These are phyloP conservation scores for Ascoidea rubescens DNA, from an alignment of 805 yeast genomes.

Conservation along the genomic window DNA sequence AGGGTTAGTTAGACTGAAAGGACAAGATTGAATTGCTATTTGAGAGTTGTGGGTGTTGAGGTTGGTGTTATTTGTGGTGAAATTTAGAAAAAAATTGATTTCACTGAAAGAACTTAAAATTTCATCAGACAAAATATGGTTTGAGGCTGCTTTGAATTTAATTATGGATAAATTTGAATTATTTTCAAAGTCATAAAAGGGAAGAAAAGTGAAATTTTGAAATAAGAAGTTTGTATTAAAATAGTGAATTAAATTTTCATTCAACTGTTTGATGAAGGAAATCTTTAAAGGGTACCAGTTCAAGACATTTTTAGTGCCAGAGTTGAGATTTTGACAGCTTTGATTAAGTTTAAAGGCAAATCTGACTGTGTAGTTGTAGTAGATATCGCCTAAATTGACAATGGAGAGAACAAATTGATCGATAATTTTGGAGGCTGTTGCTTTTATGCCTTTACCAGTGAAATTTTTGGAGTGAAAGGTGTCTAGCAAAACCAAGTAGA, in stretches of 20 bases:
- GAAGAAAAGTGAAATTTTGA: background rate
- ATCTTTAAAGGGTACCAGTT: background rate
- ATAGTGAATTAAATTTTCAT: background rate
- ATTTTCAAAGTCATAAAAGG: background rate
- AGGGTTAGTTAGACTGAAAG: background rate
- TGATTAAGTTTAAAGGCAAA: background rate
- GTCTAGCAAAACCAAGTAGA: background rate
- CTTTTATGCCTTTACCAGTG: too few relatives aligned
- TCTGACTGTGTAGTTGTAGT: too few relatives aligned
- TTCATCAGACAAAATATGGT: too few relatives aligned
- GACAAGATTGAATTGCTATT: background rate
- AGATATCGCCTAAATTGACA: background rate
- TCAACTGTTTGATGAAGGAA: background rate
- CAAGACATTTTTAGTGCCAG: background rate
- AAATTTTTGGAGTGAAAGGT: too few relatives aligned
- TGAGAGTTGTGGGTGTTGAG: background rate
- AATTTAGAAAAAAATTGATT: background rate
- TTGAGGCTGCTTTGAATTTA: too few relatives aligned
- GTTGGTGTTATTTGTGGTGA: too few relatives aligned
- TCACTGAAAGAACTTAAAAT: too few relatives aligned
- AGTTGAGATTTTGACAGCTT: too few relatives aligned
- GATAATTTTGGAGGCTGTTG: too few relatives aligned
- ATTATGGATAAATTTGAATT: background rate
- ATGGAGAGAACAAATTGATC: background rate
- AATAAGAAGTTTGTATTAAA: background rate